phyloP scores from a whole-genome alignment of 306 rosid genomes.

The Neltuma alba region DNA sequence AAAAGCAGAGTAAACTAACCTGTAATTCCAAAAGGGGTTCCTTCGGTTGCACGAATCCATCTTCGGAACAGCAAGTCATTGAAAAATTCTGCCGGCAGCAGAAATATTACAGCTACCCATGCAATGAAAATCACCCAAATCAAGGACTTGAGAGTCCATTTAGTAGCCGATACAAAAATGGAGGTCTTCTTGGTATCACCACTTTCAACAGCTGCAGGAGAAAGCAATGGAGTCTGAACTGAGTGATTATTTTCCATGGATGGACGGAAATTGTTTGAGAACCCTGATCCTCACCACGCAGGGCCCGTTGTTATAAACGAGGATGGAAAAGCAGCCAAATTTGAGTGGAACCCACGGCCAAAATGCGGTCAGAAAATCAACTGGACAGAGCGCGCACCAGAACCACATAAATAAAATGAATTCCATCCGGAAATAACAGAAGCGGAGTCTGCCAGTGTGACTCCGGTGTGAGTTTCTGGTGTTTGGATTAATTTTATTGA shows the following conservation, averaged over 20 bases:
- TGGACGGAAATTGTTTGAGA: constrained; percentile 21
- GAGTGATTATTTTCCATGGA: constrained; percentile 58
- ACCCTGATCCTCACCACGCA: constrained; percentile 1
- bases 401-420: constrained; percentile 35
- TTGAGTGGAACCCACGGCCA: constrained; percentile 46
- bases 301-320: constrained; percentile 14
- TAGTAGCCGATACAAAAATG: constrained; percentile 40
- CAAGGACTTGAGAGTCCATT: constrained; percentile 54
- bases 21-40: constrained; percentile 57
- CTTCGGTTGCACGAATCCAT: constrained; percentile 37
- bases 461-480: neutral
- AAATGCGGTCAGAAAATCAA: constrained; percentile 9
- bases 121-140: constrained; percentile 55
- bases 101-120: constrained; percentile 63
- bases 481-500: too few species aligned
- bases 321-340: constrained; percentile 15
- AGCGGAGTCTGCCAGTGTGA: neutral
- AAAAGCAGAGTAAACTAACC: constrained; percentile 42
- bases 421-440: neutral
- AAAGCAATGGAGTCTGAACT: constrained; percentile 54
- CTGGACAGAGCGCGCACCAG: constrained; percentile 25
- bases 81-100: constrained; percentile 50
- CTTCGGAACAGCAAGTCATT: constrained; percentile 18
- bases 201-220: constrained; percentile 37
- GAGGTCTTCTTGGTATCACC: constrained; percentile 35